phyloP scores from a whole-genome alignment of 768 basidiomycete genomes.

The Russula foetens region DNA sequence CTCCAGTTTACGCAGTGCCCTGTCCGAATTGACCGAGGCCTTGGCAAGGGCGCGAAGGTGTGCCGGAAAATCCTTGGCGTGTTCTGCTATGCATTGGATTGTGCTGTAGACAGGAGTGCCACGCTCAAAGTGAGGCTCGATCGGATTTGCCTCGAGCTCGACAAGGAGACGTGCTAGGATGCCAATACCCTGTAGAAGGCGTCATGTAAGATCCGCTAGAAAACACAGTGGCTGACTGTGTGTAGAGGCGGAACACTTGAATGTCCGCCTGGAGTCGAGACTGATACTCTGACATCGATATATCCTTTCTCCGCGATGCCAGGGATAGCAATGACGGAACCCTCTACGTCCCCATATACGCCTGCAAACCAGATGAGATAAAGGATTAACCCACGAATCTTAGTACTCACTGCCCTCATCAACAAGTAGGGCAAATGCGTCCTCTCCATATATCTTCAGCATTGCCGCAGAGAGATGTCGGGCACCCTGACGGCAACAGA shows the following conservation, averaged over 20 bases:
- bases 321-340: constrained; percentile 49
- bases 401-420: constrained; percentile 72
- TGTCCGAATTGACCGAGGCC: constrained; percentile 25
- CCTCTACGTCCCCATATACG: constrained; percentile 43
- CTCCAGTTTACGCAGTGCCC: constrained; percentile 31
- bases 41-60: constrained; percentile 26
- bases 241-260: constrained; percentile 78
- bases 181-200: constrained; percentile 46
- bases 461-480: constrained; percentile 39
- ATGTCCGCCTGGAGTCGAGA: constrained; percentile 71
- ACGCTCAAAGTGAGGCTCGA: constrained; percentile 25
- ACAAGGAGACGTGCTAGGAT: constrained; percentile 45
- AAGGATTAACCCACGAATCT: too few species aligned
- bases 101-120: constrained; percentile 28
- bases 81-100: constrained; percentile 37
- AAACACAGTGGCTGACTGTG: constrained; percentile 41
- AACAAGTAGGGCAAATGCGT: constrained; percentile 69
- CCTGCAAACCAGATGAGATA: constrained; percentile 28
- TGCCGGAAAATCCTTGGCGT: constrained; percentile 31
- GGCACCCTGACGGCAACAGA: constrained; percentile 41
- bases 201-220: background rate
- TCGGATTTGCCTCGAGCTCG: constrained; percentile 14
- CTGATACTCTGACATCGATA: constrained; percentile 51
- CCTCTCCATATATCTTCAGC: constrained; percentile 52
- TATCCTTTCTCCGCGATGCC: constrained; percentile 72